These are phyloP conservation scores for Endocalyx cinctus DNA, from an alignment of 2,329 filamentous ascomycete genomes.

Conservation along the genomic window DNA sequence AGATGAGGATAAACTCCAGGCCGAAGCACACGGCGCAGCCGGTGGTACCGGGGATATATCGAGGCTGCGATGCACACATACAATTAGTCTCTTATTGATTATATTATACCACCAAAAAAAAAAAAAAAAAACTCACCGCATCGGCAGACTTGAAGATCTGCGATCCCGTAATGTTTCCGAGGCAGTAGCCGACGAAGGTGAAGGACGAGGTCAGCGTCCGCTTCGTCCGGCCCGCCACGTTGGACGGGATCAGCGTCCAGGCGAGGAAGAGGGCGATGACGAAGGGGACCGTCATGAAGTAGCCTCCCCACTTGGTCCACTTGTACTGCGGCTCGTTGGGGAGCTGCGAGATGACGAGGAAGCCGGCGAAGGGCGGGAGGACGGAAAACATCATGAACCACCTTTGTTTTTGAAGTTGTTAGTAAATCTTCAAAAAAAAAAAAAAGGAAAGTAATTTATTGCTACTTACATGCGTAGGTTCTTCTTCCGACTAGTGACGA, in stretches of 20 bases:
- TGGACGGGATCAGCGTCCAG: conserved; percentile 37
- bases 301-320: conserved; percentile 34
- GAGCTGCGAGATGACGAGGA: conserved; percentile 31
- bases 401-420: too few relatives aligned
- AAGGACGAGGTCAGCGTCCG: conserved; percentile 40
- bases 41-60: conserved; percentile 38
- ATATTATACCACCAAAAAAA: too few relatives aligned
- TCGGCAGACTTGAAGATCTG: conserved; percentile 41
- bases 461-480: conserved; percentile 30
- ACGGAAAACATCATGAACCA: conserved; percentile 33
- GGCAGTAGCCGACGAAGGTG: conserved; percentile 42
- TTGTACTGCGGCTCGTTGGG: conserved; percentile 29
- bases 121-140: too few relatives aligned
- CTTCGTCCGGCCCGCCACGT: conserved; percentile 42
- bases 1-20: conserved; percentile 32
- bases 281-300: conserved; percentile 31
- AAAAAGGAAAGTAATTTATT: too few relatives aligned
- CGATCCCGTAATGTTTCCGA: conserved; percentile 42
- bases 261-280: conserved; percentile 29
- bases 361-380: conserved; percentile 30
- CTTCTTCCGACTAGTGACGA: conserved; percentile 27
- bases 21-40: conserved; percentile 35
- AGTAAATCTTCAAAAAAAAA: too few relatives aligned
- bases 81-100: too few relatives aligned
- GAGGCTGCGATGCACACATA: too few relatives aligned